These are phyloP conservation scores for Trametes polyzona DNA, from an alignment of 1,284 basidiomycete species.

Conservation along the genomic window DNA sequence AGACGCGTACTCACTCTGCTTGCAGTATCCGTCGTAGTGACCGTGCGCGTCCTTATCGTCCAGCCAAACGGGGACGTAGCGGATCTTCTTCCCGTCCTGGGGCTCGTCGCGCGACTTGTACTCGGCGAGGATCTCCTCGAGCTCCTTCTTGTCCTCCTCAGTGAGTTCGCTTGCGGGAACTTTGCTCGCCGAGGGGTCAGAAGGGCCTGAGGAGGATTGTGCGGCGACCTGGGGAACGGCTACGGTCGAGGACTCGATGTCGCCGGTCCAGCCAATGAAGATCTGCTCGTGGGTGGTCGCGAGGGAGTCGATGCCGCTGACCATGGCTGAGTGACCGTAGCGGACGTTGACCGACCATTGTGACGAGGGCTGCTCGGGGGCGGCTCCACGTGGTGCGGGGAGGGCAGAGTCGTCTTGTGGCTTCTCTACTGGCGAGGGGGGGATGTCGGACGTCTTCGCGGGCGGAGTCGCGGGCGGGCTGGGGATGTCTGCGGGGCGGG, in stretches of 20 bases:
- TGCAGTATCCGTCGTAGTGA: slow-evolving; percentile 98
- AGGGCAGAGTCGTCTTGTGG: slow-evolving; percentile 9
- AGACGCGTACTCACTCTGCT: slow-evolving; percentile 73
- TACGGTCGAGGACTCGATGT: slow-evolving; percentile 57
- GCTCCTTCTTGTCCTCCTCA: slow-evolving; percentile 59
- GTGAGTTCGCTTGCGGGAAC: slow-evolving; percentile 59
- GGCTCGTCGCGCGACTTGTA: slow-evolving; percentile 64
- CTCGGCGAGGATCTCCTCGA: slow-evolving; percentile 61
- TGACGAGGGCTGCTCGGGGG: slow-evolving; percentile 19
- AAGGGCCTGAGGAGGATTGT: slow-evolving; percentile 16
- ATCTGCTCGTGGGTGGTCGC: slow-evolving; percentile 86
- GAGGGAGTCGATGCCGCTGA: slow-evolving; percentile 89
- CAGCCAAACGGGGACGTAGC: slow-evolving; percentile 91
- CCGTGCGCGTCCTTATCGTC: slow-evolving; percentile 90
- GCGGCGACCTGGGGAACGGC: slow-evolving; percentile 24
- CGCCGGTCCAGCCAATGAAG: slow-evolving; percentile 94
- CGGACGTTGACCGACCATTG: slow-evolving; percentile 81
- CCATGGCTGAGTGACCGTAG: slow-evolving; percentile 95
- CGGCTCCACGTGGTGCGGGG: slow-evolving; percentile 5
- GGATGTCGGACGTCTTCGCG: slow-evolving; percentile 47
- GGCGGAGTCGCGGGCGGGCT: slow-evolving; percentile 76
- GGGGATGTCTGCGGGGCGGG: slow-evolving; percentile 49
- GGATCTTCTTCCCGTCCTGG: slow-evolving; percentile 48
- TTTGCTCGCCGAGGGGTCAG: slow-evolving; percentile 29
- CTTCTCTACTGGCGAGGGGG: slow-evolving; percentile 32